phyloP scores from a whole-genome alignment of 805 yeast genomes.

The Allodekkera sacchari region DNA sequence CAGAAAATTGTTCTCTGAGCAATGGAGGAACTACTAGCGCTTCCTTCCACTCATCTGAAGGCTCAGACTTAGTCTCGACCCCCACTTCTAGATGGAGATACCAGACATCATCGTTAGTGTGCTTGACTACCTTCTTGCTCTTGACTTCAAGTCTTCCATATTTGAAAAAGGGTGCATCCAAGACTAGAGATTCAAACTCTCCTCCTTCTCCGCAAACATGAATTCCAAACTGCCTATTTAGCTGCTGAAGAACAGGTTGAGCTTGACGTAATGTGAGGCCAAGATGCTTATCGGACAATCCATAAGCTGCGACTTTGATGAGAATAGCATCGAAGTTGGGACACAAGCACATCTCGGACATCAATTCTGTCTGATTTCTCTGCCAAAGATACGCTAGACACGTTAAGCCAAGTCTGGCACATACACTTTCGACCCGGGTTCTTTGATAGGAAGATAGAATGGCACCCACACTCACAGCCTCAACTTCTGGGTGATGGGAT shows the following conservation, averaged over 20 bases:
- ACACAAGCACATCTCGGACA: slow-evolving; percentile 73
- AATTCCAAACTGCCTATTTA: slow-evolving; percentile 65
- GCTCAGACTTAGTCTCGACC: slow-evolving; percentile 25
- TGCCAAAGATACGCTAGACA: slow-evolving; percentile 86
- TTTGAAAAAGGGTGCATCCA: slow-evolving; percentile 81
- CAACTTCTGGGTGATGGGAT: slow-evolving; percentile 54
- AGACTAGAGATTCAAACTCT: slow-evolving; percentile 87
- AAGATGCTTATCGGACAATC: slow-evolving; percentile 57
- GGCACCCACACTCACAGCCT: slow-evolving; percentile 93
- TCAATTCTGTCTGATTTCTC: slow-evolving; percentile 66
- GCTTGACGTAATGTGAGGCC: slow-evolving; percentile 60
- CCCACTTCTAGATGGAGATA: slow-evolving; percentile 52
- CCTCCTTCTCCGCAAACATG: slow-evolving; percentile 99
- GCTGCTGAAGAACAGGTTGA: slow-evolving; percentile 44
- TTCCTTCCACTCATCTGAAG: slow-evolving; percentile 9
- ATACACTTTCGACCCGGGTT: slow-evolving; percentile 87
- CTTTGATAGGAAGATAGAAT: slow-evolving; percentile 93
- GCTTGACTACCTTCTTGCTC: slow-evolving; percentile 32
- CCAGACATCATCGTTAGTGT: slow-evolving; percentile 60
- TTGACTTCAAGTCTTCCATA: slow-evolving; percentile 39
- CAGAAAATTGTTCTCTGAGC: slow-evolving; percentile 32
- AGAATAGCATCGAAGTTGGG: slow-evolving; percentile 70
- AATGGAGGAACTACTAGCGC: slow-evolving; percentile 27
- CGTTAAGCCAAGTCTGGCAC: slow-evolving; percentile 60
- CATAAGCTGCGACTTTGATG: slow-evolving; percentile 90